Conservation (phyloP, 306 rosid genomes). For the Castanopsis chinensis region DNA sequence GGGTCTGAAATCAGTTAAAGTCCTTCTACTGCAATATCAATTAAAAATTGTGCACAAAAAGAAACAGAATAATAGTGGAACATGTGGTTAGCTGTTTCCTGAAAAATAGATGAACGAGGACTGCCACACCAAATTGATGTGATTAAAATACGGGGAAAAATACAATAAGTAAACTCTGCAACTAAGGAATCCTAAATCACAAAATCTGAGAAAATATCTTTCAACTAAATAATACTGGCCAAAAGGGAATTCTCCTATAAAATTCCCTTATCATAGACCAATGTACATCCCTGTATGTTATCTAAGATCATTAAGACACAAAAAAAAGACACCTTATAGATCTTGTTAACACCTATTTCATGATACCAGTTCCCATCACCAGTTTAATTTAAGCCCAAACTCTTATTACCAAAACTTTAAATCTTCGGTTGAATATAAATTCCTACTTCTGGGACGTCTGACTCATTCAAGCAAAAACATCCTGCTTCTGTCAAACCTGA, state of each 20-base stretch:
- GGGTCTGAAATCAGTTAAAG: background rate
- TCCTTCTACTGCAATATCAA: slow-evolving; percentile 10
- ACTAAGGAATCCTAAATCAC: background rate
- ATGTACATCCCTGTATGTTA: background rate
- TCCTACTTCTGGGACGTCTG: too few relatives aligned
- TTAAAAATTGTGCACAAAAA: background rate
- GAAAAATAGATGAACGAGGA: background rate
- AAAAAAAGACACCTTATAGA: background rate
- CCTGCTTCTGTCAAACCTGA: too few relatives aligned
- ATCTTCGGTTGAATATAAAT: too few relatives aligned
- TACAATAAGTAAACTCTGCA: background rate
- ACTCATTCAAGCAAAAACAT: too few relatives aligned
- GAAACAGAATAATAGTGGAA: background rate
- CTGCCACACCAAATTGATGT: background rate
- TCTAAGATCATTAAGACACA: background rate
- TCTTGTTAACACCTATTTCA: background rate
- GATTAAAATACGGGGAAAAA: background rate
- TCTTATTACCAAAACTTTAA: background rate
- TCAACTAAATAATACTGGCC: background rate
- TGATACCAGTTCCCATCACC: background rate
- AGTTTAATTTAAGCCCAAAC: background rate
- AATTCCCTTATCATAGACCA: background rate
- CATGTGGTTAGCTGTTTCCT: background rate
- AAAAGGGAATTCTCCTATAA: background rate
- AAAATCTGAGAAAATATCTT: background rate